Evolutionary conservation across 106 monocot genomes (phyloP), one percentile per base, ranked within the genome.

Genomic region (Alisma plantagoaquatica): DNA sequence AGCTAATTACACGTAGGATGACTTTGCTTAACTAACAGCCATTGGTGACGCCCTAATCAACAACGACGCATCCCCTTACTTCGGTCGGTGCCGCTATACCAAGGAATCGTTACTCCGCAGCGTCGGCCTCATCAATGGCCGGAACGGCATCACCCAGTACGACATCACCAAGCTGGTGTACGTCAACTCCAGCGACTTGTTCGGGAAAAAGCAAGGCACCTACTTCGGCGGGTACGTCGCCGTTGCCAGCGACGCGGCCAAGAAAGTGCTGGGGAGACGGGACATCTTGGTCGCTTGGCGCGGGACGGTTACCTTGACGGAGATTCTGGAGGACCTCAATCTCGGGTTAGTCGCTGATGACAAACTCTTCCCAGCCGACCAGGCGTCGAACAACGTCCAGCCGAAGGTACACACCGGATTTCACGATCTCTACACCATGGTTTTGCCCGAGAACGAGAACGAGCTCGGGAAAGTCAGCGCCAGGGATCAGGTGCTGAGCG

Each of bases 401-500:
- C 57, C 57, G 19, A 4, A 15, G 35, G 57, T 57, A 27, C 57
- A 57, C 57, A 21, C 26, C n/a, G 57, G 57, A 4, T 57, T 38
- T 38, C 24, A 42, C 5, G 41, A 38, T 27, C 15, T 57, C 41
- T 57, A 57, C 57, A n/a, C n/a, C n/a, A n/a, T n/a, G n/a, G n/a
- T n/a, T n/a, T n/a, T n/a, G n/a, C n/a, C n/a, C n/a, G n/a, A n/a
- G n/a, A n/a, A n/a, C n/a, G n/a, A n/a, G n/a, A n/a, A n/a, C n/a
- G n/a, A n/a, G n/a, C n/a, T n/a, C n/a, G n/a, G n/a, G n/a, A n/a
- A n/a, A n/a, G n/a, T n/a, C n/a, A n/a, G n/a, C n/a, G n/a, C n/a
- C n/a, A n/a, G n/a, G n/a, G n/a, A n/a, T n/a, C 70, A 90, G 89
- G 84, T 84, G 0, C 27, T 91, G 16, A 33, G 31, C 3, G 91